Percentiles rank a stretch among this genome's conserved stretches.
Evolutionary conservation across 108 stramenopile genomes (phyloP).

Genomic region (Fragilariopsis cylindrus): DNA sequence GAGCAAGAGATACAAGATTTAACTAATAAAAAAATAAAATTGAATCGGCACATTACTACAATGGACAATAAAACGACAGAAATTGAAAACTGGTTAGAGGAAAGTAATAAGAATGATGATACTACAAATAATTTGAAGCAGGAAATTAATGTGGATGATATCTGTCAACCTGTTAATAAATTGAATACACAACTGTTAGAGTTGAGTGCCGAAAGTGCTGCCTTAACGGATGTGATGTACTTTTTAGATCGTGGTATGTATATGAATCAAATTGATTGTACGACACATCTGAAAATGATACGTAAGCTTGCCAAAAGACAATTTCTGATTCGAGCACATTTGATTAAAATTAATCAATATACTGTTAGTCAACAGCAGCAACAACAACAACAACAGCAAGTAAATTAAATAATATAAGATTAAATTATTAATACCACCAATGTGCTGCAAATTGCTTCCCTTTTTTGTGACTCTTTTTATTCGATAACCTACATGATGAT

Average conservation of each 20-base stretch:
- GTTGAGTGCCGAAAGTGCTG: constrained; percentile 67
- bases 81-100: constrained; percentile 56
- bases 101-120: constrained; percentile 17
- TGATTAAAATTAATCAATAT: constrained; percentile 51
- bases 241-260: constrained; percentile 81
- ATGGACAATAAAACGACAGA: constrained; percentile 49
- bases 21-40: constrained; percentile 34
- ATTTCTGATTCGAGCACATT: constrained; percentile 74
- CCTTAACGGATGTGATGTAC: constrained; percentile 80
- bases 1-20: constrained; percentile 49
- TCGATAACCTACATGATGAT: too few species aligned
- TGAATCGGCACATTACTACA: constrained; percentile 39
- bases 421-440: too few species aligned
- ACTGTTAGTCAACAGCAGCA: too few species aligned
- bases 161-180: constrained; percentile 53
- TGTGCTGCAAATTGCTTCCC: too few species aligned
- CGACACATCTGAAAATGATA: constrained; percentile 74
- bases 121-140: constrained; percentile 13
- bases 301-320: constrained; percentile 79
- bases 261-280: constrained; percentile 55
- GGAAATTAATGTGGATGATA: constrained; percentile 33
- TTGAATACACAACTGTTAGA: constrained; percentile 73
- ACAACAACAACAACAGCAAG: too few species aligned
- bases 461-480: too few species aligned
- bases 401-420: too few species aligned